Evolutionary conservation across 495 filamentous ascomycete species (phyloP), one percentile per base, ranked within the genome.

Genomic region (Penicillium cataractarum): DNA sequence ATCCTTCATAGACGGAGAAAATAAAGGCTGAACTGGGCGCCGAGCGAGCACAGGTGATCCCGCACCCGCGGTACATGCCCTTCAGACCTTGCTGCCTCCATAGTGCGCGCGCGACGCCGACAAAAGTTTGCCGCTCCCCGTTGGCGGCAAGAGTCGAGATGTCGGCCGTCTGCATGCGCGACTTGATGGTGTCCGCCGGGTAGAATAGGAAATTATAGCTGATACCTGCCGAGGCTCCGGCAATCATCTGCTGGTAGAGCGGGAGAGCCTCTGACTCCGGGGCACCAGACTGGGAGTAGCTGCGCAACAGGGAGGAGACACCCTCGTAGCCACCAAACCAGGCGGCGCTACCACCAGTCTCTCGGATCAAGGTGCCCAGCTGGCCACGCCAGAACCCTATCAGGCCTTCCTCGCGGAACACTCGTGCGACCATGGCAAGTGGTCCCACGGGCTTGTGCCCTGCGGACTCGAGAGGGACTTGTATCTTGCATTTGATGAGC

Each of bases 401-500:
- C 2, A 97, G 29, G 2, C 95, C 95, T 63, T 96, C 85, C 60
- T 91, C 86, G 1, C 87, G 87, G 60, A 91, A 95, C 12, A 97
- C 84, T 19, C 92, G 85, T 7, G 78, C 79, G 33, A 97, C 91
- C 42, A 96, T 77, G 5, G 72, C 77, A 26, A 91, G 72, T 0
- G 86, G 84, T 4, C 85, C 80, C 3, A 81, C 74, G 9, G 72
- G 67, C 37, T 69, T 73, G 12, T 70, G 57, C 3, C 68, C 79
- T 7, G 84, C 78, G 8, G 73, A 58, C 15, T 77, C 72, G 4
- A 79, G 49, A 4, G 86, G 86, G 8, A 96, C 92, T 74, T 99
- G 96, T 83, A 99, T 96, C 77, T 94, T 94, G 83, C 96, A 99
- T 77, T 99, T 99, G 70, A 99, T 89, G 50, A 99, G 84, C 74